Base-by-base conservation (phyloP, 257 asterid genomes). In the Solanum pennellii region DNA sequence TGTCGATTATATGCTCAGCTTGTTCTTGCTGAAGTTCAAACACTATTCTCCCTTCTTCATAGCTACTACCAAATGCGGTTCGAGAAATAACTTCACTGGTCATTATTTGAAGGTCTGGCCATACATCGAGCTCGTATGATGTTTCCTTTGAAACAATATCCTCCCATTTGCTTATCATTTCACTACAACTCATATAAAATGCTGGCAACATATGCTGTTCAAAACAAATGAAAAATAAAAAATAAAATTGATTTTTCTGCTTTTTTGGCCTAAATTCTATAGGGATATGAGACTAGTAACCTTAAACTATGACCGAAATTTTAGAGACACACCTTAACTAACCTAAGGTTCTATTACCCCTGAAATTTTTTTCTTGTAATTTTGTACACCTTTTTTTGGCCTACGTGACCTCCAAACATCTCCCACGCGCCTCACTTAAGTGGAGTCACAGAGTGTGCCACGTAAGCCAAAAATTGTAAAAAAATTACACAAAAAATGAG, bases 61-160 rank as follows among this genome's bases (percentile, higher is more conserved):
- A 93, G 75, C 87, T 91, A 60, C 95, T 90, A 2, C 94, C 95
- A 89, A 93, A 93, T 39, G 94, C 90, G 0, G 95, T 88, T 2
- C 95, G 91, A 12, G 95, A 91, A 66, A 93, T 89, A 5, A 89
- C 92, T 69, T 90, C 94, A 33, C 91, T 47, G 0, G 92, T 44
- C 79, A 93, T 62, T 6, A 52, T 71, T 83, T 91, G 90, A 29
- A 93, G 79, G 49, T 80, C 4, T 31, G 93, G 94, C 94, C 94
- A 93, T 41, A 91, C 91, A 42, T 93, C 90, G 82, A 91, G 31
- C 76, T 90, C 93, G 3, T 82, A 23, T 1, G 88, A 87, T 21
- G 88, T 89, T 76, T 75, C 88, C 1, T 72, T 62, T 3, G 89
- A 73, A 31, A 89, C 33, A 29, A 74, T 69, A 15, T 75, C 76